phyloP scores from a whole-genome alignment of 331 rosid genomes.

The Cucumis variabilis region DNA sequence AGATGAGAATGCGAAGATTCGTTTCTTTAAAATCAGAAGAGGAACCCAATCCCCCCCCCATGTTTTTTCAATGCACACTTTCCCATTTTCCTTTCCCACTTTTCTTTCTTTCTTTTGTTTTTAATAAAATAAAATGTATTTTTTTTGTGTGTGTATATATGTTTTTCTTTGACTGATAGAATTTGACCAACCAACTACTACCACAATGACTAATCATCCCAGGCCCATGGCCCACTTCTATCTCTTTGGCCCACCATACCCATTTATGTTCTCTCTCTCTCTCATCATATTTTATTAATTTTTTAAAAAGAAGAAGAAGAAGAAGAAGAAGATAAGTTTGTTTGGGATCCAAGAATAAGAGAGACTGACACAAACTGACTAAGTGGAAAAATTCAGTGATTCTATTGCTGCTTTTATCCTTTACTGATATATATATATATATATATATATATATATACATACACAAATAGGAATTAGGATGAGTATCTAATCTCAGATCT shows the following conservation, averaged over 20 bases:
- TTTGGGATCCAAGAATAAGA: slow-evolving; percentile 18
- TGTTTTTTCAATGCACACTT: slow-evolving; percentile 22
- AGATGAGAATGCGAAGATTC: slow-evolving; percentile 25
- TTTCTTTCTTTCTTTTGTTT: neutral
- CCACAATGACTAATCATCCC: slow-evolving; percentile 62
- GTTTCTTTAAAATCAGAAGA: slow-evolving; percentile 18
- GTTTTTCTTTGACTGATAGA: slow-evolving; percentile 54
- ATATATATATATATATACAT: too few species aligned
- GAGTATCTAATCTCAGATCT: too few species aligned
- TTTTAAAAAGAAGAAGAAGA: neutral
- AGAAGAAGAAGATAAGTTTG: neutral
- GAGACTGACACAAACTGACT: neutral
- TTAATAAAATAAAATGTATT: neutral
- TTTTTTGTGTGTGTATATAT: neutral
- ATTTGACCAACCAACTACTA: slow-evolving; percentile 80
- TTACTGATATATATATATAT: too few species aligned
- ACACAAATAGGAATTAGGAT: too few species aligned
- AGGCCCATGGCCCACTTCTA: slow-evolving; percentile 31
- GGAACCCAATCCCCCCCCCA: neutral
- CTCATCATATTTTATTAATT: neutral
- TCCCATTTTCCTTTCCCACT: neutral
- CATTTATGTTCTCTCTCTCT: neutral
- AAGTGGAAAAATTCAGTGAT: neutral
- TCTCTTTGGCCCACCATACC: slow-evolving; percentile 1
- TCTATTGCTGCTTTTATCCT: neutral